phyloP scores from a whole-genome alignment of 164 flowering plant genomes.

The Macadamia integrifolia region DNA sequence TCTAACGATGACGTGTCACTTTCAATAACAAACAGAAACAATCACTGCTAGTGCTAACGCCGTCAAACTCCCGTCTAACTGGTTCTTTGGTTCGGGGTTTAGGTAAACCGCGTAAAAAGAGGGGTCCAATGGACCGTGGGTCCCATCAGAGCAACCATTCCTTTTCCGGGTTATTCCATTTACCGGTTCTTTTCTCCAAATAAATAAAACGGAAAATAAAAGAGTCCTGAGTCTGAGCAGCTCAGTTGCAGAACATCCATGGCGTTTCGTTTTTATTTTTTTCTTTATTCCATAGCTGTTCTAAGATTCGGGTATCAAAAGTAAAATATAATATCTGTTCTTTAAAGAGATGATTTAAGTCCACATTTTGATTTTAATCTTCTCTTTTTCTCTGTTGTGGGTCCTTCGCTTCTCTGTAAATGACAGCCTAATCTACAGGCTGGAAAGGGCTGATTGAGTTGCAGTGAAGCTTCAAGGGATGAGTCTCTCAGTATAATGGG shows the following conservation, averaged over 20 bases:
- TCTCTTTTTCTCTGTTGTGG: slow-evolving; percentile 22
- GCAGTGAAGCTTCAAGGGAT: slow-evolving; percentile 20
- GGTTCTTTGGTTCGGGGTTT: no score
- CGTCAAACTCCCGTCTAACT: background rate
- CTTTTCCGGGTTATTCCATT: no score
- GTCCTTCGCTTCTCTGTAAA: slow-evolving; percentile 27
- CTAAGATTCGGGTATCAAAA: slow-evolving; percentile 12
- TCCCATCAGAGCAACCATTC: no score
- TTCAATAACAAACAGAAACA: no score
- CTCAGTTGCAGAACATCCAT: slow-evolving; percentile 13
- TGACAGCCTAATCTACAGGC: slow-evolving; percentile 73
- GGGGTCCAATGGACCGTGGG: no score
- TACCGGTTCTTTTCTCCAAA: no score
- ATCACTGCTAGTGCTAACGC: background rate
- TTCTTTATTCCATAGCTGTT: slow-evolving; percentile 7
- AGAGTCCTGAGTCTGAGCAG: background rate
- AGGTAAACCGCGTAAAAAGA: no score
- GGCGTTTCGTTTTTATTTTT: slow-evolving; percentile 7
- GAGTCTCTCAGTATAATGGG: slow-evolving; percentile 11
- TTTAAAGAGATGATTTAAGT: slow-evolving; percentile 9
- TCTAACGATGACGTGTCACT: background rate
- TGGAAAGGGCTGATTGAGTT: slow-evolving; percentile 45
- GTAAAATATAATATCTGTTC: slow-evolving; percentile 6
- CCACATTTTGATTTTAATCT: background rate
- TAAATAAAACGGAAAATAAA: no score